These are phyloP conservation scores for Geotrichum fermentans DNA, from an alignment of 1,139 yeast species.

Conservation along the genomic window DNA sequence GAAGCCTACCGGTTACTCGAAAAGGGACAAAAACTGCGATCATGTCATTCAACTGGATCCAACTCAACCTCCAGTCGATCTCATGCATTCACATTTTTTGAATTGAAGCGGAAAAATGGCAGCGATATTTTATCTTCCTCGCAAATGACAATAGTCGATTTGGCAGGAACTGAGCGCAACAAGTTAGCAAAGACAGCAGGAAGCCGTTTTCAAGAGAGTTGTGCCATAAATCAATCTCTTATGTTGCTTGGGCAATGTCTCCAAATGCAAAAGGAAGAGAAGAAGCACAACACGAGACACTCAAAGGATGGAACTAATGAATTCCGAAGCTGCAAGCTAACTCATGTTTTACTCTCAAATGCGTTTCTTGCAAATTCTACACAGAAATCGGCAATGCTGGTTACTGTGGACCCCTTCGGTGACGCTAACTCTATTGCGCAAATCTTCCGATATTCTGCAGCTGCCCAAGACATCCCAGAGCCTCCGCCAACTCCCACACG, in stretches of 20 bases:
- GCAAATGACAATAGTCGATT: constrained; percentile 44
- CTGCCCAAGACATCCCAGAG: constrained; percentile 34
- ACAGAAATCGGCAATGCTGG: constrained; percentile 37
- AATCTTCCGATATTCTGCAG: constrained; percentile 41
- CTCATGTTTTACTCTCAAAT: constrained; percentile 46
- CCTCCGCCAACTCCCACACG: constrained; percentile 25
- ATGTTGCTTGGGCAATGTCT: constrained; percentile 48
- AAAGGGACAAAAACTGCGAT: constrained; percentile 31
- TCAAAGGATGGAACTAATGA: constrained; percentile 11
- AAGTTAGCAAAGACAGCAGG: constrained; percentile 45
- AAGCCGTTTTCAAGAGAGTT: constrained; percentile 43
- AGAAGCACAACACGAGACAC: neutral
- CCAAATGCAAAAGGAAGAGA: constrained; percentile 31
- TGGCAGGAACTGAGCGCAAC: constrained; percentile 50
- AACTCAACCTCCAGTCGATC: constrained; percentile 39
- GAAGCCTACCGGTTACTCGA: constrained; percentile 34
- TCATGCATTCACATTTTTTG: constrained; percentile 41
- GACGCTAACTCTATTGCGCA: constrained; percentile 54
- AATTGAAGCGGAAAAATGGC: constrained; percentile 28
- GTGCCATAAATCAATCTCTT: constrained; percentile 44
- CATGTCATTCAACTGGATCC: constrained; percentile 36
- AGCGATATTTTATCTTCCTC: constrained; percentile 22
- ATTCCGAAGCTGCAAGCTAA: constrained; percentile 45
- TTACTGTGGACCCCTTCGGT: constrained; percentile 64
- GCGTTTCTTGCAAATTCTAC: constrained; percentile 38